Base-by-base conservation (phyloP, 495 filamentous ascomycete species). In the Cercophora scortea region DNA sequence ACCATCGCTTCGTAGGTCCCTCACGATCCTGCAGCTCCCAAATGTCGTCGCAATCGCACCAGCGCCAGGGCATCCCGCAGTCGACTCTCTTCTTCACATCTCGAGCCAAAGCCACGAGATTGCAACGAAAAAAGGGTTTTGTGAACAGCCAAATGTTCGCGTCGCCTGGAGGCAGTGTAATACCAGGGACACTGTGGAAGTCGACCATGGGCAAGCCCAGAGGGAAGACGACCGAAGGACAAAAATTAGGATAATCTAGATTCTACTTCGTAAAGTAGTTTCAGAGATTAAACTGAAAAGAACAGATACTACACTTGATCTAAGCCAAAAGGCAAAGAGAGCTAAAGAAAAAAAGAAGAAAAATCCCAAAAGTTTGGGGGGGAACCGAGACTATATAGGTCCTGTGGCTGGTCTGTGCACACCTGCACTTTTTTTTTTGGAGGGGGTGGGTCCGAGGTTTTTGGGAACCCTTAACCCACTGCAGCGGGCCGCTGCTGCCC, bases 271-370 rank as follows among this genome's bases (percentile, higher is more conserved):
- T 85, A 81, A 83, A 67, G 61, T 63, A 71, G 68, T 80, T 79
- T 79, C 78, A 82, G 79, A 80, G 76, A 81, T 91, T 90, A 91
- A 89, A 91, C 87, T 92, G 86, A 90, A 90, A 91, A 94, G 89
- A 94, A 94, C 89, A 94, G 89, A 93, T 95, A 93, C 88, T 92
- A 93, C 88, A 93, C 89, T 91, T 92, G 89, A 93, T 92, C 88
- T 93, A 86, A 87, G 83, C 83, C 83, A 86, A 83, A 82, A 82
- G 82, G 82, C 62, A 65, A 67, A 65, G 62, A 65, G 62, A 65
- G 62, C 62, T 65, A 55, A 65, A 59, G 56, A 65, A 60, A 45
- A 65, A 60, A 51, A 51, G 42, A 51, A 45, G 17, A 51, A 45
- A 51, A 51, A 49, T 25, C 25, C 25, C 25, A 25, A 25, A 25